Evolutionary conservation across 495 filamentous ascomycete genomes (phyloP), one percentile per base, ranked within the genome.

Genomic region (Trichoderma gamsii): DNA sequence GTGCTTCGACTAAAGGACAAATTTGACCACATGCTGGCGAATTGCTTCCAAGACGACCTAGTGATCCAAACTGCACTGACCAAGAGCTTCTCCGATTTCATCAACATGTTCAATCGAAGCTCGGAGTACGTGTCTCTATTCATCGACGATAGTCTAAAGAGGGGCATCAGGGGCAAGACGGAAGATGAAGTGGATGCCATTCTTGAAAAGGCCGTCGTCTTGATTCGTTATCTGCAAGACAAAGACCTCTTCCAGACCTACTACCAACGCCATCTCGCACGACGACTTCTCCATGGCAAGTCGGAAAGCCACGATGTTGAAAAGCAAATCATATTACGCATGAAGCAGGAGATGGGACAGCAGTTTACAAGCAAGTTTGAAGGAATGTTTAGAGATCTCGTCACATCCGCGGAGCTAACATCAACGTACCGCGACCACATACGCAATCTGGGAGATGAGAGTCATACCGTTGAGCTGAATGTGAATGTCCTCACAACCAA

Each of bases 381-480:
- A 74, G 87, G 92, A 66, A 99, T 99, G 95, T 99, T 99, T 77
- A 96, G 90, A 77, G 95, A 99, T 73, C 97, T 99, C 90, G 84
- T 89, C 25, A 82, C 93, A 8, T 97, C 92, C 0, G 89, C 91
- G 68, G 96, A 97, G 66, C 80, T 97, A n/a, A 90, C 88, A 0
- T 75, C 86, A 3, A 86, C 83, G 64, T 97, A 92, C 79, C 88
- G 89, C 66, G 80, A 83, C 9, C 85, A 96, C 69, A 84, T 93
- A 25, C 77, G 80, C 4, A 79, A 80, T 21, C 79, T 88, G 4
- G 89, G 86, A 9, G 90, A 90, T 67, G 90, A 91, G 66, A 78
- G 83, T 27, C 89, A 85, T 73, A 86, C 83, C 32, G 84, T 91
- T 41, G 95, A 97, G 18, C 80, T 99, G 29, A 85, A 83, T 52